These are phyloP conservation scores for Pterothamnion heteromorphum DNA, from an alignment of 31 red algal species.

Conservation along the genomic window DNA sequence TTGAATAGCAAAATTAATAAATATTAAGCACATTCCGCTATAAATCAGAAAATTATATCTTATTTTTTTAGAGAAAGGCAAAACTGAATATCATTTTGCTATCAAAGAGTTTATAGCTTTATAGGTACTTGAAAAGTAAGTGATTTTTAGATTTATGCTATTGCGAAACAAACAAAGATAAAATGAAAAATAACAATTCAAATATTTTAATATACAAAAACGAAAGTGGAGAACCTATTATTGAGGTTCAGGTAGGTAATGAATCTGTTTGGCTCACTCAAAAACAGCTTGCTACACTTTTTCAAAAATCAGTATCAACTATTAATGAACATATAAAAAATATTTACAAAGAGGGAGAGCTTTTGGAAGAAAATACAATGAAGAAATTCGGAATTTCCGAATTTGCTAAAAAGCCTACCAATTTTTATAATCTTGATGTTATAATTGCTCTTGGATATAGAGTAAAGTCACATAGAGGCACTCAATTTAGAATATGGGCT, in stretches of 20 bases:
- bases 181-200: no score
- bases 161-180: no score
- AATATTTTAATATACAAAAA: no score
- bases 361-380: background rate
- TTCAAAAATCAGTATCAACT: background rate
- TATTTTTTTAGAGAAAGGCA: no score
- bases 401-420: background rate
- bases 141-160: no score
- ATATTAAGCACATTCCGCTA: no score
- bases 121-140: no score
- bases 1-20: no score
- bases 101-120: no score
- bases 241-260: background rate
- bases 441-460: background rate
- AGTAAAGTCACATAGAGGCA: background rate
- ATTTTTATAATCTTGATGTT: background rate
- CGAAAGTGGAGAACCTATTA: background rate
- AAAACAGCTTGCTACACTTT: background rate
- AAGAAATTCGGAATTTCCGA: background rate
- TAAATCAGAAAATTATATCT: no score
- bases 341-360: background rate
- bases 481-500: background rate
- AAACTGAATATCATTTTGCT: no score
- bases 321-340: background rate
- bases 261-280: background rate